A percentile compares a stretch with the other conserved stretches of the same genome.
phyloP scores from a whole-genome alignment of 768 basidiomycete species.

The Kwoniella mangroviensis region DNA sequence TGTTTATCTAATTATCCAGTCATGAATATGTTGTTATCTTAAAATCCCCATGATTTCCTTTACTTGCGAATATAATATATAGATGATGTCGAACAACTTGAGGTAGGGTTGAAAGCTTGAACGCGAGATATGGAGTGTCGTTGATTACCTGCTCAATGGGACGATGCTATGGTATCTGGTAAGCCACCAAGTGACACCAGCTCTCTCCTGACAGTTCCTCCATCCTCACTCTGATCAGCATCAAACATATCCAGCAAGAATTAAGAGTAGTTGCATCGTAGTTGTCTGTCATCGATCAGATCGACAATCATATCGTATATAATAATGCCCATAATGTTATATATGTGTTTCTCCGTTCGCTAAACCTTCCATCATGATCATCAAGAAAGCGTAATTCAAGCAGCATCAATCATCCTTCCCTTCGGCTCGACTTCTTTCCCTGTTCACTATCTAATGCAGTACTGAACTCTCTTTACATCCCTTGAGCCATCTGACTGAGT shows the following conservation, averaged over 20 bases:
- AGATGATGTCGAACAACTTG: too few relatives aligned
- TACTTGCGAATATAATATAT: too few relatives aligned
- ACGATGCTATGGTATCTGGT: too few relatives aligned
- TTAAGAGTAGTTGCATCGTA: constrained; percentile 21
- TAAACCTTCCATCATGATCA: neutral
- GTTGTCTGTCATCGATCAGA: neutral
- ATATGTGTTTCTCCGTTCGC: neutral
- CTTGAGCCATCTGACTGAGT: constrained; percentile 57
- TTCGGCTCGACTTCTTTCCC: neutral
- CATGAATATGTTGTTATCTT: too few relatives aligned
- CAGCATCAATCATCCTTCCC: neutral
- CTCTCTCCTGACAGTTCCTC: too few relatives aligned
- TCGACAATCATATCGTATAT: constrained; percentile 11
- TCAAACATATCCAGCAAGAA: neutral
- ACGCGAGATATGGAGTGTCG: too few relatives aligned
- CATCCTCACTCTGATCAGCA: too few relatives aligned
- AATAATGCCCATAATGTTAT: constrained; percentile 13
- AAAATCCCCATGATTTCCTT: too few relatives aligned
- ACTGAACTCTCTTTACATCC: constrained; percentile 29
- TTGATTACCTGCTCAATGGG: too few relatives aligned
- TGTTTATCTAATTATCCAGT: too few relatives aligned
- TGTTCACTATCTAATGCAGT: neutral
- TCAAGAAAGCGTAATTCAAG: neutral
- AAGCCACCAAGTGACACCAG: too few relatives aligned
- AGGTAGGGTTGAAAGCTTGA: too few relatives aligned